phyloP scores from a whole-genome alignment of 2,329 filamentous ascomycete genomes.

The Exophiala xenobiotica region DNA sequence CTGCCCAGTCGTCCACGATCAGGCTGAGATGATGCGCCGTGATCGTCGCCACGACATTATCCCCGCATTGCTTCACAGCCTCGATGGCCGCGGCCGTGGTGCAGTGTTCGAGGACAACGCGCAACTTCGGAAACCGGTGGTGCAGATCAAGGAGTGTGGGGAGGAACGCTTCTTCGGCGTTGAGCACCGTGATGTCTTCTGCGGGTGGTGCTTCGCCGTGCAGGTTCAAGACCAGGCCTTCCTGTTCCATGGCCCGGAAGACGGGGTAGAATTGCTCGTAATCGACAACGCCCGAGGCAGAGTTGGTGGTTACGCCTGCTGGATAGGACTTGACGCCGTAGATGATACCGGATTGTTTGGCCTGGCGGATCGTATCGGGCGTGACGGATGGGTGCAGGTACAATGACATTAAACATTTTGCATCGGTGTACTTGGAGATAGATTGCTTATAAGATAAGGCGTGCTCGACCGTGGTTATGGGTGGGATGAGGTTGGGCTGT shows the following conservation, averaged over 20 bases:
- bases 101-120: constrained; percentile 69
- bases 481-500: constrained; percentile 65
- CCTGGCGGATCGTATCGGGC: constrained; percentile 68
- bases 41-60: constrained; percentile 75
- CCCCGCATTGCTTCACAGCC: constrained; percentile 73
- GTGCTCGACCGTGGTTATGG: constrained; percentile 60
- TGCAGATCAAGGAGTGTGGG: constrained; percentile 76
- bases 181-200: constrained; percentile 56
- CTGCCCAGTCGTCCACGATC: constrained; percentile 72
- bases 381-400: constrained; percentile 66
- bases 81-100: constrained; percentile 78
- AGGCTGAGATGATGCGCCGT: constrained; percentile 85
- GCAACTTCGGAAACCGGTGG: constrained; percentile 68
- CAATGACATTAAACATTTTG: constrained; percentile 73
- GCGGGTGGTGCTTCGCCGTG: constrained; percentile 74
- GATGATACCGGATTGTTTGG: constrained; percentile 64
- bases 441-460: constrained; percentile 64
- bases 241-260: constrained; percentile 84
- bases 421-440: constrained; percentile 35
- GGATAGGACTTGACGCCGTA: constrained; percentile 58
- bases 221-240: constrained; percentile 83
- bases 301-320: constrained; percentile 58
- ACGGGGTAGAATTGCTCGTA: constrained; percentile 54
- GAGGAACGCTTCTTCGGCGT: constrained; percentile 74
- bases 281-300: constrained; percentile 49